Evolutionary conservation across 345 rosid genomes (phyloP).

Genomic region (Citrus medica): DNA sequence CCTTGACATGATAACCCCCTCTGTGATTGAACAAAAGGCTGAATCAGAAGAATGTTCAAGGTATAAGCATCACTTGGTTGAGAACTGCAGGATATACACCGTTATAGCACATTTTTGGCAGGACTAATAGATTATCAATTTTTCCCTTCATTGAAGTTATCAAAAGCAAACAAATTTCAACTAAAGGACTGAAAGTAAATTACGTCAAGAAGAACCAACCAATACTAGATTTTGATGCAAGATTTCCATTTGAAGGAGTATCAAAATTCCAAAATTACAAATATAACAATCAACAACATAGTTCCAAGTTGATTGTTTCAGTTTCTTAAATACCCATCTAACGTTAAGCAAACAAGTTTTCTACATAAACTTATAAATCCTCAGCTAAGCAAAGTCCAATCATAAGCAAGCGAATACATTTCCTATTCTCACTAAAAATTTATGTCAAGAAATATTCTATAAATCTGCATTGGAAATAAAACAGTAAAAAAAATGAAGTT

Average conservation of each 20-base stretch:
- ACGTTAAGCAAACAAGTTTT: not conserved
- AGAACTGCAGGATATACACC: not conserved
- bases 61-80: not conserved
- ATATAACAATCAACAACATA: not conserved
- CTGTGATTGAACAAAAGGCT: not conserved
- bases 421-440: not conserved
- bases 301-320: not conserved
- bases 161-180: not conserved
- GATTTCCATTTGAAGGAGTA: conserved; percentile 1
- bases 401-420: not conserved
- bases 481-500: not conserved
- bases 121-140: not conserved
- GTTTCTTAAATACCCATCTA: not conserved
- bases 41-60: not conserved
- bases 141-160: not conserved
- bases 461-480: not conserved
- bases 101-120: not conserved
- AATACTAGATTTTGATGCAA: not conserved
- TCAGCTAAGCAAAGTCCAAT: not conserved
- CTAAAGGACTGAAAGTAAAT: not conserved
- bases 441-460: not conserved
- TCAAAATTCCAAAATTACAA: not conserved
- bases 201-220: not conserved
- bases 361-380: not conserved
- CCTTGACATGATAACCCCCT: not conserved